Base-by-base conservation (phyloP, 805 yeast genomes). In the Metschnikowia picachoensis region DNA sequence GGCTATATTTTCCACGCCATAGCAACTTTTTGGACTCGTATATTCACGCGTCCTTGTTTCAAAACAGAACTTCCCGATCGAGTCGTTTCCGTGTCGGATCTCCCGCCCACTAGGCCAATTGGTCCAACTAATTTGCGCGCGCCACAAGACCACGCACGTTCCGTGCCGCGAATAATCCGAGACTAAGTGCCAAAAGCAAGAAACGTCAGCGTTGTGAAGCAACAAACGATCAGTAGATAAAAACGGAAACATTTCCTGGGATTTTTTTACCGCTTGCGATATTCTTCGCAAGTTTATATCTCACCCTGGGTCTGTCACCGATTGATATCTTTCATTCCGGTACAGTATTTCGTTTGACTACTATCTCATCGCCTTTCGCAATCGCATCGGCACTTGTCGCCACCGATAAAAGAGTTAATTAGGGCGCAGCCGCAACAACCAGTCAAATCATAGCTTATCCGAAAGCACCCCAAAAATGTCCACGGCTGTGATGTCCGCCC, bases 381-480 rank as follows among this genome's bases (percentile, higher is more conserved):
- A 39, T 39, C 43, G 30, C 44, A 43, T 37, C 44, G 35, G 25
- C 8, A 20, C 14, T 36, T 29, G 30, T 39, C 44, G 44, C 47
- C 38, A 40, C 36, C 36, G 37, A 33, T 30, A 14, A 14, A 7
- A 28, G 20, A 25, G 15, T 39, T 30, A 25, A 35, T 32, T 36
- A 20, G 20, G 31, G 12, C 28, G n/a, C 16, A 28, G 39, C 44
- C 48, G 41, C 48, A 44, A 35, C 31, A 10, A 20, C 20, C 20
- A 2, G 20, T 20, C 6, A 6, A 20, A 6, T 6, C 4, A 20
- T 20, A 20, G 20, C 20, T 4, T 3, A 20, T 2, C 3, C 3
- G 1, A 20, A 20, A 35, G 10, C 37, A n/a, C 37, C 13, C 8
- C 37, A 14, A 16, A 20, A 15, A 44, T 44, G 48, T 35, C 43